Conservation (phyloP, 192 early-diverging fungal genomes). For the Mortierella hygrophila region DNA sequence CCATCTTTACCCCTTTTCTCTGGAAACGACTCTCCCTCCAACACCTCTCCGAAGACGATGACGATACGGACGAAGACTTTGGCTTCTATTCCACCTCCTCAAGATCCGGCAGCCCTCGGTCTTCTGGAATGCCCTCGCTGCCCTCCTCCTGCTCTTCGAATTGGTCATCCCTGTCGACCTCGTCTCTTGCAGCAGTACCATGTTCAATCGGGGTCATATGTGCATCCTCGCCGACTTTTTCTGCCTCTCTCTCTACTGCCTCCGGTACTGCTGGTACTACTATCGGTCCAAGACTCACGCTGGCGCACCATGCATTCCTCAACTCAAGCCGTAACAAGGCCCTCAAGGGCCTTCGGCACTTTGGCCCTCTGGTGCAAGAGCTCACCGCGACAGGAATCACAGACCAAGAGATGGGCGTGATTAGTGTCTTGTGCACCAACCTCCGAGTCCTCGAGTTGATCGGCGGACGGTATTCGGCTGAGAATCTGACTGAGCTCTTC, state of each 20-base stretch:
- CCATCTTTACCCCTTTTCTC: slow-evolving; percentile 44
- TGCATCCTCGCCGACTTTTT: background rate
- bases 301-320: slow-evolving; percentile 34
- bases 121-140: slow-evolving; percentile 21
- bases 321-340: slow-evolving; percentile 44
- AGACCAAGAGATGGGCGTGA: slow-evolving; percentile 42
- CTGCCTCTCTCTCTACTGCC: background rate
- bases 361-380: slow-evolving; percentile 40
- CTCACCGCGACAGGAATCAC: slow-evolving; percentile 49
- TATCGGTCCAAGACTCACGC: slow-evolving; percentile 1
- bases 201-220: background rate
- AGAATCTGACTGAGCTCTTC: slow-evolving; percentile 36
- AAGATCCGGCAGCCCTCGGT: background rate
- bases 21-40: slow-evolving; percentile 41
- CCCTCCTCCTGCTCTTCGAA: slow-evolving; percentile 46
- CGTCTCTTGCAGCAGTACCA: background rate
- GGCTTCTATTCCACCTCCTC: slow-evolving; percentile 20
- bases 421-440: slow-evolving; percentile 27
- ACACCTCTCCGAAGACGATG: slow-evolving; percentile 34
- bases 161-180: slow-evolving; percentile 23
- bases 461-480: slow-evolving; percentile 43
- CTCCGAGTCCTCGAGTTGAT: slow-evolving; percentile 46
- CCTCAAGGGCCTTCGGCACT: slow-evolving; percentile 33
- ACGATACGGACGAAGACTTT: slow-evolving; percentile 38
- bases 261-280: background rate